Evolutionary conservation across 495 filamentous ascomycete species (phyloP).

Genomic region (Aspergillus mulundensis): DNA sequence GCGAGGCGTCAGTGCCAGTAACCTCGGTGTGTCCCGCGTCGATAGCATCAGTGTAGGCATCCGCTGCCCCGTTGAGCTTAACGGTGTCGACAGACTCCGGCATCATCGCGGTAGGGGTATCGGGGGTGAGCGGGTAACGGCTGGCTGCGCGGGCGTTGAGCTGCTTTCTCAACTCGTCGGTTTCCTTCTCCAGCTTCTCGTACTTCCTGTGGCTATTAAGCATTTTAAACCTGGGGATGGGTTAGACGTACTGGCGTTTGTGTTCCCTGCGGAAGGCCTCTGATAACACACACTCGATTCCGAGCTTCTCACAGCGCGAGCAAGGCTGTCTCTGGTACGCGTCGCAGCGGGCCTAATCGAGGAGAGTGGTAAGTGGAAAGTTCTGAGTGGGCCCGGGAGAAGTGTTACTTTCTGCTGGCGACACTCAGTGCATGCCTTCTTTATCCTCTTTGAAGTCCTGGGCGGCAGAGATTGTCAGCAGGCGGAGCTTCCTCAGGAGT

Average conservation of each 20-base stretch:
- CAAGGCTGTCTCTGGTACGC: slow-evolving; percentile 37
- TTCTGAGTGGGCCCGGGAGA: not conserved
- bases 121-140: not conserved
- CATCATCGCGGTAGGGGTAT: not conserved
- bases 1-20: not conserved
- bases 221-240: not conserved
- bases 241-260: slow-evolving; percentile 37
- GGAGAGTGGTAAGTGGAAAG: not conserved
- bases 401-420: slow-evolving; percentile 39
- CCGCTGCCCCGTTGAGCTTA: not conserved
- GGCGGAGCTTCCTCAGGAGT: too few relatives aligned
- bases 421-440: slow-evolving; percentile 45
- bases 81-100: not conserved
- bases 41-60: not conserved
- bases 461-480: not conserved
- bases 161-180: slow-evolving; percentile 34
- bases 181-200: slow-evolving; percentile 32
- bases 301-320: slow-evolving; percentile 35
- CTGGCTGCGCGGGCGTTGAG: slow-evolving; percentile 23
- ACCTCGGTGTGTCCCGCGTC: not conserved
- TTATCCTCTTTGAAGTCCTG: slow-evolving; percentile 24
- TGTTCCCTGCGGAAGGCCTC: slow-evolving; percentile 43
- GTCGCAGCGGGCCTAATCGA: slow-evolving; percentile 38
- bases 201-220: not conserved
- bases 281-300: slow-evolving; percentile 36